Conservation (phyloP, 2,329 filamentous ascomycete species). For the Botrytis pseudocinerea region DNA sequence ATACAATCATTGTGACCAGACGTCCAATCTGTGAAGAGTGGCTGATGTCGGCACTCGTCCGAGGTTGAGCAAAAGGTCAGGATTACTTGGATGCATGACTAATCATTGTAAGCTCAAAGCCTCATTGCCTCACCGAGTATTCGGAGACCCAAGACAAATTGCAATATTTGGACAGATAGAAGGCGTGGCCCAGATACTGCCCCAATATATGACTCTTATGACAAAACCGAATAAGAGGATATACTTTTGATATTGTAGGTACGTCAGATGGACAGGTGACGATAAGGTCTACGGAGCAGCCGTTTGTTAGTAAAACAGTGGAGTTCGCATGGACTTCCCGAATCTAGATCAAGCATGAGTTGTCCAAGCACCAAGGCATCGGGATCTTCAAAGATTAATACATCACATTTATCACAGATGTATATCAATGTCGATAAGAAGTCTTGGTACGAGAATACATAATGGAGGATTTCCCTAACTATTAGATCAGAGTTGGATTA, state of each 20-base stretch:
- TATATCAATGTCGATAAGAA: neutral
- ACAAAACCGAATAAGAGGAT: neutral
- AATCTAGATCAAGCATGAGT: neutral
- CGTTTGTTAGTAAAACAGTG: neutral
- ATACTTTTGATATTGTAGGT: slow-evolving; percentile 7
- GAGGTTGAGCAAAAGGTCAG: neutral
- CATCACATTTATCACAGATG: neutral
- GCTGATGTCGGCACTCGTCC: neutral
- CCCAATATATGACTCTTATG: neutral
- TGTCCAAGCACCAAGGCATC: neutral
- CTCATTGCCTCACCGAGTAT: slow-evolving; percentile 12
- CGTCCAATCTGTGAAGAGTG: neutral
- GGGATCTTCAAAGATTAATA: neutral
- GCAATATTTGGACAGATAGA: neutral
- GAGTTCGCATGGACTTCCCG: slow-evolving; percentile 3
- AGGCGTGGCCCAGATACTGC: neutral
- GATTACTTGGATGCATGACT: neutral
- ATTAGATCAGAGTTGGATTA: neutral
- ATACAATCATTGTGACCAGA: neutral
- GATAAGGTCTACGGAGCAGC: too few species aligned
- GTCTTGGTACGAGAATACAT: neutral
- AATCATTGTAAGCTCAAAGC: slow-evolving; percentile 9
- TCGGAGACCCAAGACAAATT: neutral
- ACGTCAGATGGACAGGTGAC: neutral
- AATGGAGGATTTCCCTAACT: neutral